phyloP scores from a whole-genome alignment of 208 protist species.

The Herpetomonas samuelpessoai region DNA sequence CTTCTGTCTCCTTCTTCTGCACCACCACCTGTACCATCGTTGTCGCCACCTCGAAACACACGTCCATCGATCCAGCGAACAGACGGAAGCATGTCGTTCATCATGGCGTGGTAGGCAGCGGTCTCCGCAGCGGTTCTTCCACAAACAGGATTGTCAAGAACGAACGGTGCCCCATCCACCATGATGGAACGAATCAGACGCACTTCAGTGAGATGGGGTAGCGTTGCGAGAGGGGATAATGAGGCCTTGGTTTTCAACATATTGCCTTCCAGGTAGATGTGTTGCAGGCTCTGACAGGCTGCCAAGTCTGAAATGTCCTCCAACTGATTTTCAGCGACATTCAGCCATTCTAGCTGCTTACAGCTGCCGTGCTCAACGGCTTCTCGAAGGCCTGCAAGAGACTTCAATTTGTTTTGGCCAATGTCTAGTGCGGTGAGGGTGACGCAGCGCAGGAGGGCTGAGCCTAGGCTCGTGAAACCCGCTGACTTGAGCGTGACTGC shows the following conservation, averaged over 20 bases:
- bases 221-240: conserved; percentile 29
- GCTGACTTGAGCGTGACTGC: conserved; percentile 21
- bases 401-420: conserved; percentile 52
- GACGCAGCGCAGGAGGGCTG: conserved; percentile 35
- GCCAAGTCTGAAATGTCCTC: conserved; percentile 32
- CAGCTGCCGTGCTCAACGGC: conserved; percentile 21
- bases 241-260: conserved; percentile 29
- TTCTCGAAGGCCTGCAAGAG: conserved; percentile 56
- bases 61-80: conserved; percentile 65
- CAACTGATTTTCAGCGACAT: conserved; percentile 69
- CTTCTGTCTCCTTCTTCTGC: not conserved
- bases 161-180: conserved; percentile 29
- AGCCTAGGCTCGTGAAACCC: conserved; percentile 23
- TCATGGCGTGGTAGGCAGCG: conserved; percentile 24
- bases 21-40: not conserved
- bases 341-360: conserved; percentile 46
- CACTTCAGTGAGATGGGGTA: conserved; percentile 43
- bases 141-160: conserved; percentile 81
- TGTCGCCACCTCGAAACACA: conserved; percentile 3
- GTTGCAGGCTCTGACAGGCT: conserved; percentile 25
- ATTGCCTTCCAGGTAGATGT: conserved; percentile 65
- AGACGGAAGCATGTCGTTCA: conserved; percentile 21
- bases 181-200: conserved; percentile 35
- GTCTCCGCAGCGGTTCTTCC: conserved; percentile 8
- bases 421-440: conserved; percentile 59